Percentiles rank a stretch among this genome's conserved stretches.
Evolutionary conservation across 1,284 basidiomycete genomes (phyloP).

Genomic region (Sporisorium graminicola): DNA sequence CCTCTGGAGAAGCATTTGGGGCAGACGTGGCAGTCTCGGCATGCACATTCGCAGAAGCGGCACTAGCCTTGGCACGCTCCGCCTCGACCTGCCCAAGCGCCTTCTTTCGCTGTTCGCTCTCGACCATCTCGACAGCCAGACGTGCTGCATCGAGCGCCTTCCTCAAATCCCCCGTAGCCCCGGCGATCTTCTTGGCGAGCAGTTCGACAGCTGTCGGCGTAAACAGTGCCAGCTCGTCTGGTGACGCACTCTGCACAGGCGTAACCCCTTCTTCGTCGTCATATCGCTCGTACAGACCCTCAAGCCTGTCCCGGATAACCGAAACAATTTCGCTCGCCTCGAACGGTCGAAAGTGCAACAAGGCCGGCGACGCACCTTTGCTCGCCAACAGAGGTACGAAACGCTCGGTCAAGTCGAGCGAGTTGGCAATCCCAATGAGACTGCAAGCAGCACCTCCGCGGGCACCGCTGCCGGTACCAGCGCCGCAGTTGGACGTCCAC

Average conservation of each 20-base stretch:
- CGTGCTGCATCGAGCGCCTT: constrained; percentile 70
- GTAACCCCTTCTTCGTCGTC: constrained; percentile 13
- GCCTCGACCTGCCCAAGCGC: constrained; percentile 34
- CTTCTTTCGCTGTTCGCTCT: constrained; percentile 60
- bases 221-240: constrained; percentile 63
- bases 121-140: constrained; percentile 69
- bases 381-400: constrained; percentile 64
- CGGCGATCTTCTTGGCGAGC: constrained; percentile 70
- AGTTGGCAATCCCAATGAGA: constrained; percentile 62
- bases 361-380: constrained; percentile 64
- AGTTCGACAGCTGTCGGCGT: constrained; percentile 69
- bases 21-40: neutral
- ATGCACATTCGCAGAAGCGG: neutral
- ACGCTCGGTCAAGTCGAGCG: constrained; percentile 66
- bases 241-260: neutral
- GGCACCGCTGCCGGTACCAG: constrained; percentile 4
- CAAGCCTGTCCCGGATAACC: constrained; percentile 69
- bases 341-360: constrained; percentile 71
- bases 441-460: constrained; percentile 26
- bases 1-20: neutral
- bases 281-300: constrained; percentile 56
- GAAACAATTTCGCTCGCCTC: constrained; percentile 68
- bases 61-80: constrained; percentile 9
- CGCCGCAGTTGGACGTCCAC: constrained; percentile 41
- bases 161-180: constrained; percentile 70